Evolutionary conservation across 2,329 filamentous ascomycete genomes (phyloP).

Genomic region (Pleoardoris graminearum): DNA sequence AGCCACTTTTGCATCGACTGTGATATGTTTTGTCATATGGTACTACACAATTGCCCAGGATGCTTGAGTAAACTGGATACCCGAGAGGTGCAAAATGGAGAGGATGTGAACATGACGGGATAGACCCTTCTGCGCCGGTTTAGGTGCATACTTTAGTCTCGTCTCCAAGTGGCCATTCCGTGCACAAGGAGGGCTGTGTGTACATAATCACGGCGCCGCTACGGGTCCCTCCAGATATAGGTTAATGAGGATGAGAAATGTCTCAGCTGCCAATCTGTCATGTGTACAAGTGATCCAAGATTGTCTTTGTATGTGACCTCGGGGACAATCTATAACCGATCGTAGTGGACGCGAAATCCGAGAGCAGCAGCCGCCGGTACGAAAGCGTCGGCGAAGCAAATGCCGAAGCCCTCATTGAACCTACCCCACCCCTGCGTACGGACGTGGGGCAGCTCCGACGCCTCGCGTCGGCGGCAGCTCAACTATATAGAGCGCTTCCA

Average conservation of each 20-base stretch:
- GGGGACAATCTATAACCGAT: conserved; percentile 1
- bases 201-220: not conserved
- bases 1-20: conserved; percentile 98
- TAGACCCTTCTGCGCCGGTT: conserved; percentile 1
- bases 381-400: not conserved
- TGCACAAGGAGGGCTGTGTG: too few species aligned
- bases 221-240: not conserved
- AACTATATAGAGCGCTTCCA: not conserved
- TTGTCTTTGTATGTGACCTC: too few species aligned
- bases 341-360: conserved; percentile 1
- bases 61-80: conserved; percentile 61
- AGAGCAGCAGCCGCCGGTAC: conserved; percentile 1
- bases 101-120: conserved; percentile 35
- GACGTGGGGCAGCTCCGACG: conserved; percentile 1
- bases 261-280: too few species aligned
- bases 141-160: too few species aligned
- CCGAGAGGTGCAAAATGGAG: conserved; percentile 13
- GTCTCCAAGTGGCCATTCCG: too few species aligned
- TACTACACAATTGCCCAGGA: conserved; percentile 93
- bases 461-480: not conserved
- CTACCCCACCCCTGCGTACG: conserved; percentile 6
- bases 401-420: conserved; percentile 1
- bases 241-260: too few species aligned
- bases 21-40: conserved; percentile 91
- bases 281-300: too few species aligned